Evolutionary conservation across 108 stramenopile genomes (phyloP).

Genomic region (Cyclotella kingstonii): DNA sequence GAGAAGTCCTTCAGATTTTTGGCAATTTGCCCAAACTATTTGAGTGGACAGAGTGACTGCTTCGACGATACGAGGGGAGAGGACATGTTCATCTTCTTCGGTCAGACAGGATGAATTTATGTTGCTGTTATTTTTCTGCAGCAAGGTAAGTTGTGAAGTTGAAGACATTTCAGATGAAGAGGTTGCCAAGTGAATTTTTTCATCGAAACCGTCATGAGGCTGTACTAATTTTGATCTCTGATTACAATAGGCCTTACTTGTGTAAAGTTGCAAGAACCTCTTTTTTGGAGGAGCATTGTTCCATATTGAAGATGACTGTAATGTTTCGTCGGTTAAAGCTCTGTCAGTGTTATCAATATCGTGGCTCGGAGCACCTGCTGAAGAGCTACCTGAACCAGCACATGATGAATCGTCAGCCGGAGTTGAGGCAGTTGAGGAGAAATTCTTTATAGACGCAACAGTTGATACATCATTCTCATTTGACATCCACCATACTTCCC

Average conservation of each 20-base stretch:
- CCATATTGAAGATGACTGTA: no score
- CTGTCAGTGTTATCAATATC: no score
- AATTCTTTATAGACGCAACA: constrained; percentile 66
- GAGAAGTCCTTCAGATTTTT: constrained; percentile 78
- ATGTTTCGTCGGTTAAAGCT: no score
- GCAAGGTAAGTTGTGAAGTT: not conserved
- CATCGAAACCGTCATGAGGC: constrained; percentile 60
- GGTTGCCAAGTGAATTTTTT: constrained; percentile 10
- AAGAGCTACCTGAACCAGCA: not conserved
- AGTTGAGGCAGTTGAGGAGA: not conserved
- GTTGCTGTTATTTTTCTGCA: constrained; percentile 21
- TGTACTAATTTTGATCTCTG: constrained; percentile 76
- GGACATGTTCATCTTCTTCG: constrained; percentile 69
- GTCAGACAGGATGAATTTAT: constrained; percentile 1
- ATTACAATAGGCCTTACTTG: constrained; percentile 85
- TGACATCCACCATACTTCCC: constrained; percentile 95
- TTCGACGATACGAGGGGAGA: constrained; percentile 88
- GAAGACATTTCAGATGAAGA: not conserved
- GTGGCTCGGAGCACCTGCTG: no score
- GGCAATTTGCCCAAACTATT: constrained; percentile 95
- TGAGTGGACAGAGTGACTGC: constrained; percentile 90
- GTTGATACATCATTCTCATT: constrained; percentile 68
- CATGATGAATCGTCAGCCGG: not conserved
- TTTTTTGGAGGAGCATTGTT: constrained; percentile 30
- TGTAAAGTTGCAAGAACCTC: constrained; percentile 93